Conservation (phyloP, 2,329 filamentous ascomycete genomes). For the Claviceps maximensis region DNA sequence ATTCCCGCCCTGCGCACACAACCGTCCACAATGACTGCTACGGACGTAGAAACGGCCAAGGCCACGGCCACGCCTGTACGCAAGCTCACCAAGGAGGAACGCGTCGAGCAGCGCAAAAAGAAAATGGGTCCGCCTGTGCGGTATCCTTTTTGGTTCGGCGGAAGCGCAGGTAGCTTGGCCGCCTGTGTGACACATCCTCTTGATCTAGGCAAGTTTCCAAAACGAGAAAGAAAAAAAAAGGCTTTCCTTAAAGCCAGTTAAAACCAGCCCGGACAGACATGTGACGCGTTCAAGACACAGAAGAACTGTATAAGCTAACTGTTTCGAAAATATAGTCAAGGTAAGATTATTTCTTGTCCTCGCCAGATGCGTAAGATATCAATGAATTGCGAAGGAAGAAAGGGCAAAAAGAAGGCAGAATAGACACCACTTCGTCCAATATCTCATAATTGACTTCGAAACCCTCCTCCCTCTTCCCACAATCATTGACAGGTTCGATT, state of each 20-base stretch:
- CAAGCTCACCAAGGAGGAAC: slow-evolving; percentile 7
- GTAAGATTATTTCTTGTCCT: neutral
- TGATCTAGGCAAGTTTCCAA: slow-evolving; percentile 65
- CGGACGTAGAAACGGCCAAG: slow-evolving; percentile 3
- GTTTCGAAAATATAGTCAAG: slow-evolving; percentile 5
- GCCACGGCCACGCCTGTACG: neutral
- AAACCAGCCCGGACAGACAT: neutral
- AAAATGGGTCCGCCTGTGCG: slow-evolving; percentile 26
- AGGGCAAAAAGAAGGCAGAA: no score
- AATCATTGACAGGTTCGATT: slow-evolving; percentile 55
- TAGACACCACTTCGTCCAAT: neutral
- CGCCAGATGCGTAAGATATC: neutral
- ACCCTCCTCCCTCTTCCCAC: no score
- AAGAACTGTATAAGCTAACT: neutral
- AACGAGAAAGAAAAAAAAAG: no score
- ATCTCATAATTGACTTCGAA: neutral
- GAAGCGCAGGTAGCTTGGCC: slow-evolving; percentile 83
- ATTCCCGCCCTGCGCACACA: neutral
- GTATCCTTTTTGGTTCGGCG: slow-evolving; percentile 94
- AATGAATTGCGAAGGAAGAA: neutral
- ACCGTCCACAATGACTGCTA: slow-evolving; percentile 10
- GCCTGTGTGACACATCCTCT: slow-evolving; percentile 87
- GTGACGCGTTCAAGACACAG: neutral
- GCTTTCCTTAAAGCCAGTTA: neutral
- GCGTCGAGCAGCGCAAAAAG: slow-evolving; percentile 17